phyloP scores from a whole-genome alignment of 2,329 filamentous ascomycete genomes.

The Clarireedia hainanense region DNA sequence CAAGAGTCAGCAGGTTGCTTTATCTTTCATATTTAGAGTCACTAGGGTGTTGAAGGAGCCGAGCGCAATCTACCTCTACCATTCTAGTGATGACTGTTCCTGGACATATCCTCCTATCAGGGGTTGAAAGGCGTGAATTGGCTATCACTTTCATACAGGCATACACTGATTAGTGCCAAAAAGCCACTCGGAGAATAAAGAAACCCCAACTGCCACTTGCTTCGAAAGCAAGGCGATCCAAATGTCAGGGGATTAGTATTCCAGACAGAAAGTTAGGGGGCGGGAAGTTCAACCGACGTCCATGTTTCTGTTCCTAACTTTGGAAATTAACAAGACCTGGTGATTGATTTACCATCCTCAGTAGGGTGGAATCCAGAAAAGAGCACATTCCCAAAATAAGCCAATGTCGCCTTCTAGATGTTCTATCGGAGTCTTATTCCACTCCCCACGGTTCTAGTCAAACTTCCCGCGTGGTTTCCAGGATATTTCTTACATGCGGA shows the following conservation, averaged over 20 bases:
- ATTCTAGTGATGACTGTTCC: conserved; percentile 11
- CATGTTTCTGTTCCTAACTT: too few species aligned
- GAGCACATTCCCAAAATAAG: too few species aligned
- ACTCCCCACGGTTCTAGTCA: neutral
- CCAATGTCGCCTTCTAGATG: too few species aligned
- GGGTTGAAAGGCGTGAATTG: neutral
- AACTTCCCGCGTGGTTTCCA: conserved; percentile 6
- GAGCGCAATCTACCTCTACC: neutral
- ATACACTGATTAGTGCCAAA: neutral
- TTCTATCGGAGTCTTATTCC: neutral
- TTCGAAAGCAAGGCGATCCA: conserved; percentile 1
- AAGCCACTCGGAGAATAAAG: conserved; percentile 13
- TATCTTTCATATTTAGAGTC: neutral
- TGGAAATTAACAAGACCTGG: too few species aligned
- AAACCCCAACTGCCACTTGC: conserved; percentile 5
- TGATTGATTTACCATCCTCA: too few species aligned
- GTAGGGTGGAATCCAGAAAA: too few species aligned
- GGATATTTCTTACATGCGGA: conserved; percentile 7
- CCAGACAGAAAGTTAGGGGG: neutral
- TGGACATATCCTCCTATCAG: conserved; percentile 9
- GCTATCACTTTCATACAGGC: conserved; percentile 1
- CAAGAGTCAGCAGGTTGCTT: conserved; percentile 1
- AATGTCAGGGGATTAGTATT: neutral
- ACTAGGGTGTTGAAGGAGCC: neutral
- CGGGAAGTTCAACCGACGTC: neutral